Conservation (phyloP, 495 filamentous ascomycete genomes). For the Saxophila tyrrhenica region DNA sequence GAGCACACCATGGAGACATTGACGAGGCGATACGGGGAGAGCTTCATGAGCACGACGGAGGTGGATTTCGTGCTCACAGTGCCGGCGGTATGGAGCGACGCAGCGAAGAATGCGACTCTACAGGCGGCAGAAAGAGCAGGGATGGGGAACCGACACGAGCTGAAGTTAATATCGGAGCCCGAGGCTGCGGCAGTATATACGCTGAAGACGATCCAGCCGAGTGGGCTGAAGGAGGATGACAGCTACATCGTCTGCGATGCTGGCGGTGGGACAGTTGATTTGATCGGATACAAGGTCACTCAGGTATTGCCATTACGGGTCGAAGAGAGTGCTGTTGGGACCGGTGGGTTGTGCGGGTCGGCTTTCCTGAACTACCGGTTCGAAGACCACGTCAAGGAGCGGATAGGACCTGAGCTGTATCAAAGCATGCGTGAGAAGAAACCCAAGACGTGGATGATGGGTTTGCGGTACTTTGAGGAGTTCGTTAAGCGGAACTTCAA, state of each 20-base stretch:
- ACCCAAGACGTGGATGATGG: slow-evolving; percentile 57
- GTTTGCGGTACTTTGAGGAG: slow-evolving; percentile 64
- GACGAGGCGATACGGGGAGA: slow-evolving; percentile 39
- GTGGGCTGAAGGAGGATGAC: slow-evolving; percentile 25
- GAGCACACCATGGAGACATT: slow-evolving; percentile 65
- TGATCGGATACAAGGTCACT: slow-evolving; percentile 36
- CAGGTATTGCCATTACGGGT: slow-evolving; percentile 17
- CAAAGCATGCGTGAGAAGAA: slow-evolving; percentile 33
- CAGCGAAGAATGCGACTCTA: slow-evolving; percentile 35
- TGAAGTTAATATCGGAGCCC: slow-evolving; percentile 48
- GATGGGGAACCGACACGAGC: slow-evolving; percentile 34
- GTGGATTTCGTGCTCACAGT: slow-evolving; percentile 50
- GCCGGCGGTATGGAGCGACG: slow-evolving; percentile 46
- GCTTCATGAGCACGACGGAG: slow-evolving; percentile 32
- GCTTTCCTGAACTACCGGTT: slow-evolving; percentile 37
- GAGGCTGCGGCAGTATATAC: slow-evolving; percentile 49
- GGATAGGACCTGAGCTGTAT: slow-evolving; percentile 32
- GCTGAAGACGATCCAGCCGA: slow-evolving; percentile 32
- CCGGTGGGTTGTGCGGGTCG: slow-evolving; percentile 40
- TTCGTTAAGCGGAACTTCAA: slow-evolving; percentile 51
- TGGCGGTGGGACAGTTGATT: slow-evolving; percentile 34
- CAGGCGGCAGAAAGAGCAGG: slow-evolving; percentile 39
- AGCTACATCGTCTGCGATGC: slow-evolving; percentile 33
- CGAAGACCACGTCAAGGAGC: slow-evolving; percentile 33
- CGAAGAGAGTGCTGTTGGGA: slow-evolving; percentile 33